Evolutionary conservation across 805 yeast species (phyloP), one percentile per base, ranked within the genome.

Genomic region (Saccharomycopsis capsularis): DNA sequence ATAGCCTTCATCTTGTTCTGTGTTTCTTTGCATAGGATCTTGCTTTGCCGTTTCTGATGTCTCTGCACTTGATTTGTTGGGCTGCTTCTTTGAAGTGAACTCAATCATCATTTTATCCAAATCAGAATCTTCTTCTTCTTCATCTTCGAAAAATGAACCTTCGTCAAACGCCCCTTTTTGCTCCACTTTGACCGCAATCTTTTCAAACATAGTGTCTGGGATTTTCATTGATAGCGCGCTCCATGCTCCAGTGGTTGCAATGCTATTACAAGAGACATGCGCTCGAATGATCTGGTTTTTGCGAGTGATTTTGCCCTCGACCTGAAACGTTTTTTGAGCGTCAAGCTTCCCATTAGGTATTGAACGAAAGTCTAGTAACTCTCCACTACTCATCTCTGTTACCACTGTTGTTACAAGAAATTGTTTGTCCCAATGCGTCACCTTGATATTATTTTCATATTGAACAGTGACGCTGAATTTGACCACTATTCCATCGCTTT

Each of bases 281-380:
- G 68, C 60, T 18, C 55, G 60, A 0, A 74, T 56, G 2, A 18
- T 36, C 13, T 65, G 64, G 1, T 44, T 44, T 7, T 36, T 42
- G 3, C 56, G 48, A 0, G 40, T 34, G 1, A 71, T 29, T 1
- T 51, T 47, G 2, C 63, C 48, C 2, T 52, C 48, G 3, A 74
- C 24, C 2, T 41, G 54, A 43, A 69, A 69, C 1, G 62, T 48
- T 46, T 56, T 65, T 35, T 53, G 56, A 1, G 55, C 54, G 43
- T 40, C 51, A 13, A 57, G 59, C 36, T 60, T 68, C 32, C 52
- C 47, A 3, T 63, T 29, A 3, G 53, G 59, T 1, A 73, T 58
- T 51, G 74, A 66, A 48, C 78, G 63, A 48, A 73, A 76, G 50
- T 74, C 79, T 5, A 75, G 46, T 11, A 77, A 52, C 3, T 42